Evolutionary conservation across 805 yeast genomes (phyloP), one percentile per base, ranked within the genome.

Genomic region (Yamadazyma philogaea): DNA sequence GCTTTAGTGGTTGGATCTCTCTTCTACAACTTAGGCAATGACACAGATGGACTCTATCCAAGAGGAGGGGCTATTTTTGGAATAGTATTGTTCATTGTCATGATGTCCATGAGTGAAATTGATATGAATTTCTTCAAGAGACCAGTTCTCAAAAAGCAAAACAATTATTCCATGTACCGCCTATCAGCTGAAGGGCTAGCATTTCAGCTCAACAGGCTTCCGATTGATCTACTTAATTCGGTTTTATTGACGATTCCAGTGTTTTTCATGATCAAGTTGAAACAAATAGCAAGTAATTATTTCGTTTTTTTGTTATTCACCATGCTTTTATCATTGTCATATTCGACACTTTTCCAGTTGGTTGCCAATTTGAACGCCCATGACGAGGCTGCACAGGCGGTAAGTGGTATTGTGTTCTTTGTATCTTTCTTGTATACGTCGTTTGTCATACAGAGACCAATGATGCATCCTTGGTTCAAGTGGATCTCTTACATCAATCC

Each of bases 141-240:
- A 64, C 79, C 83, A 21, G 78, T 86, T 48, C 73, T 83, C 20
- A 77, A 75, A 52, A 85, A 86, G 55, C 95, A 86, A 57, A 80
- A 81, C 54, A 73, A 75, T 37, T 86, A 82, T 52, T 80, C 87
- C 0, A 72, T 85, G 44, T 87, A 83, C 57, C 79, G 81, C 45
- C 89, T 90, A 2, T 74, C 87, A 11, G 80, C 87, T 3, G 91
- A 84, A 54, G 84, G 87, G 1, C 51, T 85, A 3, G 82, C 87
- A 0, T 67, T 79, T 4, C 67, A 80, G 35, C 45, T 82, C 3
- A 73, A 86, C 3, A 82, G 79, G 39, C 59, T 85, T 45, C 90
- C 91, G 3, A 69, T 78, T 42, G 84, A 84, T 60, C 46, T 68
- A 5, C 43, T 52, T 17, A 59, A 58, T 60, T 59, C 68, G 4